Conservation (phyloP, 2,329 filamentous ascomycete species). For the Apiospora koreana region DNA sequence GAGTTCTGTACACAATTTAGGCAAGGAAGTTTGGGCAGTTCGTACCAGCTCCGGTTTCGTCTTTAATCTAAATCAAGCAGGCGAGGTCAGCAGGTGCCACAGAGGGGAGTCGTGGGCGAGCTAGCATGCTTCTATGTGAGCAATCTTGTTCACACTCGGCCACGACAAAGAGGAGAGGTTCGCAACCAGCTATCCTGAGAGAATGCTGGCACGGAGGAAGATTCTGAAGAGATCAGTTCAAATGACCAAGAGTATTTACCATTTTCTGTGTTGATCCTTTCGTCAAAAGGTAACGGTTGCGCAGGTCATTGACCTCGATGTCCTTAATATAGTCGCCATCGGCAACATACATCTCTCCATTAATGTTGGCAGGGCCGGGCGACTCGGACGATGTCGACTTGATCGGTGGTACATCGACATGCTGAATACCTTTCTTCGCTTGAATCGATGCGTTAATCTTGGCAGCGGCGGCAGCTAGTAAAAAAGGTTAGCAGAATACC, state of each 20-base stretch:
- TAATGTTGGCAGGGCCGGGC: conserved; percentile 60
- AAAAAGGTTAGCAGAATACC: conserved; percentile 17
- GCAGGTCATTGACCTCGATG: conserved; percentile 97
- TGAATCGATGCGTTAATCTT: conserved; percentile 83
- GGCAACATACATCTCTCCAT: conserved; percentile 88
- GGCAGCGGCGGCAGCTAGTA: conserved; percentile 81
- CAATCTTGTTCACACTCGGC: conserved; percentile 63
- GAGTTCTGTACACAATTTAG: conserved; percentile 51
- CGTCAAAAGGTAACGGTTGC: conserved; percentile 95
- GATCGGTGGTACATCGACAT: conserved; percentile 86
- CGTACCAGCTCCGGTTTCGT: conserved; percentile 99
- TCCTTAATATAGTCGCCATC: conserved; percentile 99
- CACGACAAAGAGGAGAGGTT: conserved; percentile 34
- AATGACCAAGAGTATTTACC: conserved; percentile 79
- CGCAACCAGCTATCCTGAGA: conserved; percentile 32
- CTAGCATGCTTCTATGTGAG: conserved; percentile 71
- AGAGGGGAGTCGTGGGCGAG: conserved; percentile 62
- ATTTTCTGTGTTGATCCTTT: conserved; percentile 98
- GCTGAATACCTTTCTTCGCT: conserved; percentile 85
- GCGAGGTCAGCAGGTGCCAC: conserved; percentile 92
- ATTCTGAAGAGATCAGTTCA: conserved; percentile 64
- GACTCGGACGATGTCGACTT: conserved; percentile 53
- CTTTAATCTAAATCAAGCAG: conserved; percentile 97
- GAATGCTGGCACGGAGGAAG: conserved; percentile 26
- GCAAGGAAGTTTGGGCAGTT: conserved; percentile 52